Evolutionary conservation across 2,329 filamentous ascomycete species (phyloP).

Genomic region (Endocalyx cinctus): DNA sequence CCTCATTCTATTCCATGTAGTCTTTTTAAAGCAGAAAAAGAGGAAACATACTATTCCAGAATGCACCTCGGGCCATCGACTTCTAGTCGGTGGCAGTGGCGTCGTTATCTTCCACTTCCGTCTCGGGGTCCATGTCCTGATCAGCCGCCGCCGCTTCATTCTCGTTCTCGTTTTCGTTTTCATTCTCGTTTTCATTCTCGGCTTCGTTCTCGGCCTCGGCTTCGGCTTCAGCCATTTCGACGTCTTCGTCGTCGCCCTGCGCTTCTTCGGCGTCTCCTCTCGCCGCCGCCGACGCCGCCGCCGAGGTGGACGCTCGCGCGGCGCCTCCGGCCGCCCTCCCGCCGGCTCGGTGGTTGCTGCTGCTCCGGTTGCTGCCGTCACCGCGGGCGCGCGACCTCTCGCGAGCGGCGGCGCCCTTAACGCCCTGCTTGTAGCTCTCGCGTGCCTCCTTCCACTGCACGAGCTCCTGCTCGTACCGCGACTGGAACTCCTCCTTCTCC

Average conservation of each 20-base stretch:
- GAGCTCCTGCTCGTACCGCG: conserved; percentile 35
- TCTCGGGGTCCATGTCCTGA: conserved; percentile 24
- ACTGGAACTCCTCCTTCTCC: conserved; percentile 46
- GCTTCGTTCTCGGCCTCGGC: conserved; percentile 12
- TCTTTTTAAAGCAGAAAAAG: too few relatives aligned
- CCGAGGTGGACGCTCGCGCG: too few relatives aligned
- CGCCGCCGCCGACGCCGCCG: too few relatives aligned
- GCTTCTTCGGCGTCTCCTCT: too few relatives aligned
- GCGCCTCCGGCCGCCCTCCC: not conserved
- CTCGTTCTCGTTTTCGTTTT: conserved; percentile 24
- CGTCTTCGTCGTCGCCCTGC: conserved; percentile 21
- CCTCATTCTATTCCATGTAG: too few relatives aligned
- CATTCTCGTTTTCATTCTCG: conserved; percentile 11
- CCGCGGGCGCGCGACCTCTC: conserved; percentile 22
- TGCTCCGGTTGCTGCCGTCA: conserved; percentile 13
- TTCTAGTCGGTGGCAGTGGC: too few relatives aligned
- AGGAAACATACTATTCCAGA: too few relatives aligned
- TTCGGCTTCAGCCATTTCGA: conserved; percentile 14
- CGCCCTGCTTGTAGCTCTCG: conserved; percentile 30
- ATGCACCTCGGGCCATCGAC: too few relatives aligned
- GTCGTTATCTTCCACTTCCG: conserved; percentile 29
- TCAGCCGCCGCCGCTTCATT: conserved; percentile 10
- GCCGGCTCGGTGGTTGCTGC: conserved; percentile 15
- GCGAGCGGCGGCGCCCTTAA: conserved; percentile 23
- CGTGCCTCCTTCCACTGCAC: conserved; percentile 39